Base-by-base conservation (phyloP, 352 stramenopile species). In the Pythium utonaiense region DNA sequence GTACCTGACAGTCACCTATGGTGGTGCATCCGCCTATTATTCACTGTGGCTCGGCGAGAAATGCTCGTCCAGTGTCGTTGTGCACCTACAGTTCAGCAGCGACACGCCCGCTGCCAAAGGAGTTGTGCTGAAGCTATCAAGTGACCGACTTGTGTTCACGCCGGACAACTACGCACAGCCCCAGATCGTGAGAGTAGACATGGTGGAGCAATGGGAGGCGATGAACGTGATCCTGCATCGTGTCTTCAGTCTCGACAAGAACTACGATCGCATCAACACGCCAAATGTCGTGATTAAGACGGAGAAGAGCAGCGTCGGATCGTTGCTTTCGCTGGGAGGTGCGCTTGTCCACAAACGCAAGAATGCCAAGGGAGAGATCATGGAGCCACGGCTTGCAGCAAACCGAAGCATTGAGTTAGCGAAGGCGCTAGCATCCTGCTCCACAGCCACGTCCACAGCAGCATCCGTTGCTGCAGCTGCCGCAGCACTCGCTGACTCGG, bases 121-220 rank as follows among this genome's bases (percentile, higher is more conserved):
- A 30, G 28, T 25, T 1, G 53, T 47, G 17, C 57, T 89, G 10
- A 70, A 71, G 1, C 66, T 92, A 6, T 88, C 83, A 5, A 83
- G 77, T 17, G 78, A 89, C 57, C 78, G 83, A 8, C 53, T 92
- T n/a, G 83, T 73, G 66, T 92, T 92, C 66, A 82, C 78, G 1
- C 83, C 80, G 17, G 74, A 74, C 24, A 90, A 75, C 52, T 87
- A 63, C 48, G 6, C 22, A 3, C 66, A 83, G 54, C 78, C 80
- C 9, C 83, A 92, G 70, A 65, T 88, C 54, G 78, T 90, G 51
- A 70, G 80, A 4, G 75, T 90, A 21, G 78, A 87, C 40, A 70
- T 74, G 14, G 48, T 79, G 41, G 76, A 90, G 59, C 71, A 74
- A 28, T 69, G 61, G 51, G 31, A 62, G 49, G 69, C 73, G 24